A percentile compares a stretch with the other conserved stretches of the same genome.
These are phyloP conservation scores for Cytospora mali DNA, from an alignment of 2,329 filamentous ascomycete genomes.

Conservation along the genomic window DNA sequence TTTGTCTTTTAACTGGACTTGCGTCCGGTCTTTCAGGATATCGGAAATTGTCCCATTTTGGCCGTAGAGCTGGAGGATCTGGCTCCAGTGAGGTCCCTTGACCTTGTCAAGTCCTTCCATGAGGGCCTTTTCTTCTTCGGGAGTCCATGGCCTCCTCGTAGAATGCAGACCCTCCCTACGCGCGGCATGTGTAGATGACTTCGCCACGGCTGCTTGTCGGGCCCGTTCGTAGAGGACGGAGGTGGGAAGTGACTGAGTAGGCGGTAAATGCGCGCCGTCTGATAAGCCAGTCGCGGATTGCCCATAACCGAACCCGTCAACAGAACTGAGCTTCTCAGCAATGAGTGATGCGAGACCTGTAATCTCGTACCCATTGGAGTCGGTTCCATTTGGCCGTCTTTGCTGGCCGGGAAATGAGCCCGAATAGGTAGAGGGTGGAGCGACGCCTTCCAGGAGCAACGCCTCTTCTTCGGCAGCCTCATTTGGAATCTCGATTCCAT, in stretches of 20 bases:
- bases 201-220: constrained; percentile 60
- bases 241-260: constrained; percentile 59
- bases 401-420: constrained; percentile 25
- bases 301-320: constrained; percentile 22
- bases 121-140: constrained; percentile 85
- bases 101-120: constrained; percentile 88
- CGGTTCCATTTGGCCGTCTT: constrained; percentile 16
- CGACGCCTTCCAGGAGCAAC: constrained; percentile 27
- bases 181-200: constrained; percentile 54
- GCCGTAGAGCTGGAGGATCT: constrained; percentile 84
- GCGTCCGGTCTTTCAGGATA: constrained; percentile 83
- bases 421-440: constrained; percentile 23
- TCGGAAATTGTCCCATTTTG: constrained; percentile 78
- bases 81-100: constrained; percentile 90
- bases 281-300: constrained; percentile 29
- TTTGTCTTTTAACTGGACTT: constrained; percentile 92
- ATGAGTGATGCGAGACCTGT: constrained; percentile 35
- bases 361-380: constrained; percentile 29
- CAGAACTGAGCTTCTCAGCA: constrained; percentile 30
- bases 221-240: constrained; percentile 60
- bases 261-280: constrained; percentile 49
- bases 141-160: constrained; percentile 79
- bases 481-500: constrained; percentile 42
- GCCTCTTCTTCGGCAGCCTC: constrained; percentile 33
- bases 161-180: constrained; percentile 61